phyloP scores from a whole-genome alignment of 495 filamentous ascomycete species.

The Thozetella sp. region DNA sequence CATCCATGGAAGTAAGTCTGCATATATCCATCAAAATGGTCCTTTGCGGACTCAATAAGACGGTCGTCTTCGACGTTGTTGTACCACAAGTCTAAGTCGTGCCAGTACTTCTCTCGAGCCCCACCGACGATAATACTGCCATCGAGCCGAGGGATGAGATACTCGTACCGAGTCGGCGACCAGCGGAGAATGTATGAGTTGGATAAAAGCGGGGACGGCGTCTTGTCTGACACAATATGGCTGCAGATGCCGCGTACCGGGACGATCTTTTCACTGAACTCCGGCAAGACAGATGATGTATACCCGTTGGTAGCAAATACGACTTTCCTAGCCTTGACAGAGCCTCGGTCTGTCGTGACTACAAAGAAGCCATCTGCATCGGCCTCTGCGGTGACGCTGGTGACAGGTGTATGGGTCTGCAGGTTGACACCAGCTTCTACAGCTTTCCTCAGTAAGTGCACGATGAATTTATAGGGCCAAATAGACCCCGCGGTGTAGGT shows the following conservation, averaged over 20 bases:
- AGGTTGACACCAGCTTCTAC: slow-evolving; percentile 30
- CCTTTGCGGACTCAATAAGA: slow-evolving; percentile 36
- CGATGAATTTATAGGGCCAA: slow-evolving; percentile 59
- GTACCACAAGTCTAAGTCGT: slow-evolving; percentile 44
- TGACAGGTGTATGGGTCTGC: slow-evolving; percentile 29
- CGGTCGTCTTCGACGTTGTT: slow-evolving; percentile 49
- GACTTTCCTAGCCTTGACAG: slow-evolving; percentile 44
- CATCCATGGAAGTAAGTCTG: slow-evolving; percentile 49
- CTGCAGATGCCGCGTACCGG: slow-evolving; percentile 46
- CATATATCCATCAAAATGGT: slow-evolving; percentile 52
- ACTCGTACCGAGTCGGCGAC: slow-evolving; percentile 14
- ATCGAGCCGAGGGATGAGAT: slow-evolving; percentile 51
- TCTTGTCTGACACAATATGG: slow-evolving; percentile 9
- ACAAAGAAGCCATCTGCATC: slow-evolving; percentile 36
- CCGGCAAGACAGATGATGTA: slow-evolving; percentile 50
- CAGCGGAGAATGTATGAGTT: not conserved
- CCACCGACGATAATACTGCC: slow-evolving; percentile 58
- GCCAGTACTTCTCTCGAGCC: slow-evolving; percentile 34
- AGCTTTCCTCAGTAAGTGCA: slow-evolving; percentile 49
- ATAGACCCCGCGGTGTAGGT: slow-evolving; percentile 30
- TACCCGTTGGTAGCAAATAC: slow-evolving; percentile 69
- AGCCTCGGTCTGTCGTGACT: slow-evolving; percentile 49
- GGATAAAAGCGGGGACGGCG: not conserved
- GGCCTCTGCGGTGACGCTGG: slow-evolving; percentile 14
- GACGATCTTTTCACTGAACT: slow-evolving; percentile 54